These are phyloP conservation scores for Acanthamoeba healyi DNA, from an alignment of 208 protist genomes.

Conservation along the genomic window DNA sequence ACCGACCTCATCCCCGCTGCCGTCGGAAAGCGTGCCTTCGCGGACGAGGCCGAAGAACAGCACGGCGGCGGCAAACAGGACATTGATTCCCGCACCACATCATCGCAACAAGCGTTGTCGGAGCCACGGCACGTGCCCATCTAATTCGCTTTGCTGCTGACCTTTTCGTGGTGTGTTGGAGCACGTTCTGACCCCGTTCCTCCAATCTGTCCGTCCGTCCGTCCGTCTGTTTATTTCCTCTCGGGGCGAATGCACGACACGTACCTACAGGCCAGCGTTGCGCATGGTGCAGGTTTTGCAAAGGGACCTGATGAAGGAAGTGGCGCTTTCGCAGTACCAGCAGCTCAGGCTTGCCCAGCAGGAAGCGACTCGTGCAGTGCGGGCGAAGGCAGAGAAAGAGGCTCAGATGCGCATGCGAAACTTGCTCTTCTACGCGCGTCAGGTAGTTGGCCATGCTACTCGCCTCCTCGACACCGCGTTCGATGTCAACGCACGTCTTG, in stretches of 20 bases:
- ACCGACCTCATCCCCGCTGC: background rate
- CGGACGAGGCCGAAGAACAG: background rate
- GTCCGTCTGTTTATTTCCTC: too few relatives aligned
- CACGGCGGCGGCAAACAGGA: background rate
- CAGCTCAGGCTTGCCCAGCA: background rate
- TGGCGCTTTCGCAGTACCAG: background rate
- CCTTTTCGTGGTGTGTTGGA: too few relatives aligned
- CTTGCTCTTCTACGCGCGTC: background rate
- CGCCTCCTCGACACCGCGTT: background rate
- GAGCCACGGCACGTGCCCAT: too few relatives aligned
- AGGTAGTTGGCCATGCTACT: background rate
- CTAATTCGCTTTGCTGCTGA: too few relatives aligned
- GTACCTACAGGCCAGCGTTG: background rate
- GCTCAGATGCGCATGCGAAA: background rate
- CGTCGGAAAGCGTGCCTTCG: background rate
- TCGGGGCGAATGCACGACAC: too few relatives aligned
- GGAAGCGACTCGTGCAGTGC: background rate
- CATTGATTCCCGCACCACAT: background rate
- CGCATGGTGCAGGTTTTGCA: background rate
- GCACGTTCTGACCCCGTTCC: too few relatives aligned
- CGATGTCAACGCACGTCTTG: background rate
- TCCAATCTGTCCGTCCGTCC: too few relatives aligned
- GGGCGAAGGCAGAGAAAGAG: background rate
- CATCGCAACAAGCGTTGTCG: background rate
- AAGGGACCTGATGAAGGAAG: background rate